Conservation (phyloP, 2,329 filamentous ascomycete genomes). For the Arachnopeziza araneosa region DNA sequence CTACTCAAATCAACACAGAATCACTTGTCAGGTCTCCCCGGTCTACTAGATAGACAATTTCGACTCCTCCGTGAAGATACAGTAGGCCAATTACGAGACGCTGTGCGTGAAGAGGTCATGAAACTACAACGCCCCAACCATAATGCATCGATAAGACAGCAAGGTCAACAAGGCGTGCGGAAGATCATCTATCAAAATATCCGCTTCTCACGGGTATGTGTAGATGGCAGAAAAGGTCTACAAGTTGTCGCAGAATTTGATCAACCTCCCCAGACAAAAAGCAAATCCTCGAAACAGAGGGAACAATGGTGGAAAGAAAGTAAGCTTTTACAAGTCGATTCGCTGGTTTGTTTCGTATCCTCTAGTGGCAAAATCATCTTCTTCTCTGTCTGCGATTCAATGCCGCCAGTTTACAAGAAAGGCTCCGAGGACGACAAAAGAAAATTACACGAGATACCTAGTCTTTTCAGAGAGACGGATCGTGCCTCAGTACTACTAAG, state of each 20-base stretch:
- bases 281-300: not conserved
- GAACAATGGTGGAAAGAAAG: conserved; percentile 1
- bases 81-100: conserved; percentile 27
- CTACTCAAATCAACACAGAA: not conserved
- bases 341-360: not conserved
- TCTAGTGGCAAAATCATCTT: conserved; percentile 33
- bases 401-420: conserved; percentile 8
- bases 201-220: conserved; percentile 9
- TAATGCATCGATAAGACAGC: conserved; percentile 14
- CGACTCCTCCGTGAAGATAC: conserved; percentile 28
- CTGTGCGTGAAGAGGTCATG: conserved; percentile 37
- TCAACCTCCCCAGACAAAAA: not conserved
- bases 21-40: conserved; percentile 35
- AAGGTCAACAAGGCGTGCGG: not conserved
- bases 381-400: conserved; percentile 34
- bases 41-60: conserved; percentile 32
- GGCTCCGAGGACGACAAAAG: conserved; percentile 15
- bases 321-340: not conserved
- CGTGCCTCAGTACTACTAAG: conserved; percentile 28
- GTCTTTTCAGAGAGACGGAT: conserved; percentile 25
- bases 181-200: not conserved
- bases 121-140: conserved; percentile 30
- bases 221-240: not conserved
- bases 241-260: not conserved
- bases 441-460: conserved; percentile 13